Conservation (phyloP, 148 eudicot genomes). For the Diospyros kaki region DNA sequence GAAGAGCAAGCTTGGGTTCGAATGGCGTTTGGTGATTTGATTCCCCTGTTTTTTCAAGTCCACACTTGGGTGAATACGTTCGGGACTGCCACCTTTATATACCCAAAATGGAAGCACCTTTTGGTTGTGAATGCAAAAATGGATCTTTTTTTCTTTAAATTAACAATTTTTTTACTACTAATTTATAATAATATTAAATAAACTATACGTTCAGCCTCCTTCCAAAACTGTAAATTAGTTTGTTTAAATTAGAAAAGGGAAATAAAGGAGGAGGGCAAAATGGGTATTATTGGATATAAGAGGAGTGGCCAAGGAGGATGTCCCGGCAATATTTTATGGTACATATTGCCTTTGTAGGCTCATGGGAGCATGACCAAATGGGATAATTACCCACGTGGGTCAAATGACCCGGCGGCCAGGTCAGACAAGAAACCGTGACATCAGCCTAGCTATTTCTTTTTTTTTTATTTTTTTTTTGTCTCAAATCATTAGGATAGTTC, state of each 20-base stretch:
- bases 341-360: not conserved
- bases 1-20: conserved; percentile 12
- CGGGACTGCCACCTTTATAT: conserved; percentile 10
- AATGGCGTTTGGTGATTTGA: not conserved
- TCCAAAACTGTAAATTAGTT: too few relatives aligned
- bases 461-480: not conserved
- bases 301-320: conserved; percentile 12
- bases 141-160: too few relatives aligned
- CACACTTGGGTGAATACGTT: not conserved
- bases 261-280: not conserved
- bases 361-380: not conserved
- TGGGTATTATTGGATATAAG: not conserved
- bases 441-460: not conserved
- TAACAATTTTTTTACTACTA: too few relatives aligned
- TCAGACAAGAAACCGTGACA: not conserved
- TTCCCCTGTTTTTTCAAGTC: not conserved
- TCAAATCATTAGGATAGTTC: not conserved
- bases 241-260: conserved; percentile 12
- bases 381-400: conserved; percentile 16
- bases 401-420: conserved; percentile 20
- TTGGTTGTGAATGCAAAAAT: too few relatives aligned
- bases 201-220: too few relatives aligned
- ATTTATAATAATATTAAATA: too few relatives aligned
- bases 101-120: conserved; percentile 5
- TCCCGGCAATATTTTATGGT: conserved; percentile 1